Evolutionary conservation across 1,284 basidiomycete species (phyloP).

Genomic region (Ustanciosporium gigantosporum): DNA sequence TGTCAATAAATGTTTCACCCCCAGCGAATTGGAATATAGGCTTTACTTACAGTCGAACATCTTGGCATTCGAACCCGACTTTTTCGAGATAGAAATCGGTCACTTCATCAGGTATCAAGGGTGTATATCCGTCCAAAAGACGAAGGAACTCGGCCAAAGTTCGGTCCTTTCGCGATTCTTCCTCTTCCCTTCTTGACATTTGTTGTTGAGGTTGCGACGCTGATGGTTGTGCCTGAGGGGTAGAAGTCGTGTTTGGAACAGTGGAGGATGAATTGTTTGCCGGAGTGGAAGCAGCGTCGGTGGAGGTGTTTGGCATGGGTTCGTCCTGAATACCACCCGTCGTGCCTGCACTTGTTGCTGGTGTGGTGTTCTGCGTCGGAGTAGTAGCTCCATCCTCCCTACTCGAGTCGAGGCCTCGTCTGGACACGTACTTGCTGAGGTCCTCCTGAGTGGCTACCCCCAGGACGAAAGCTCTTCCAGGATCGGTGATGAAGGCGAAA

Average conservation of each 20-base stretch:
- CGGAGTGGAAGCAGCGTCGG: constrained; percentile 4
- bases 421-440: constrained; percentile 45
- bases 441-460: constrained; percentile 54
- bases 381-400: constrained; percentile 25
- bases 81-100: constrained; percentile 96
- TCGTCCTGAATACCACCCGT: too few species aligned
- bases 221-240: too few species aligned
- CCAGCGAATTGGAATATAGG: too few species aligned
- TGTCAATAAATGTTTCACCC: neutral
- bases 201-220: constrained; percentile 15
- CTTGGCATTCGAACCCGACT: constrained; percentile 94
- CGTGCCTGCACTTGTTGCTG: too few species aligned
- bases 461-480: constrained; percentile 45
- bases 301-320: constrained; percentile 11
- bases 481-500: constrained; percentile 57
- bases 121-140: constrained; percentile 95
- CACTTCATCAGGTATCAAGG: constrained; percentile 95
- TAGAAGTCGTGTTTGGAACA: too few species aligned
- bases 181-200: constrained; percentile 66
- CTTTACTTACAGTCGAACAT: constrained; percentile 63
- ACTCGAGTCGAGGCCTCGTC: constrained; percentile 38
- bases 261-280: constrained; percentile 1
- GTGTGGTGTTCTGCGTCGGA: constrained; percentile 21
- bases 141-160: constrained; percentile 91
- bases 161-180: constrained; percentile 75